Percentiles rank a stretch among this genome's conserved stretches.
phyloP scores from a whole-genome alignment of 176 grass and related monocot species.

The Leersia perrieri region DNA sequence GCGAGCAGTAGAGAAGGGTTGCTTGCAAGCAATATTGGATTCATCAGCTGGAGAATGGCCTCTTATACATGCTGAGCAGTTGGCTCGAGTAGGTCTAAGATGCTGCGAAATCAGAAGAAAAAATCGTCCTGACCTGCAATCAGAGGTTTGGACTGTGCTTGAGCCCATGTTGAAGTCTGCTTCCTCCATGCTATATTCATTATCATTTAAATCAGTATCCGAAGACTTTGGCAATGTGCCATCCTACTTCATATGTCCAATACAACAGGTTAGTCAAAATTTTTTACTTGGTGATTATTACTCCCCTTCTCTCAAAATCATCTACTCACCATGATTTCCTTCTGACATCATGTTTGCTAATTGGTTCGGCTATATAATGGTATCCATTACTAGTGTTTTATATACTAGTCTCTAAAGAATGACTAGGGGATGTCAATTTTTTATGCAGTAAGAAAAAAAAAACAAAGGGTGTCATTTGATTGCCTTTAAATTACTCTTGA shows the following conservation, averaged over 20 bases:
- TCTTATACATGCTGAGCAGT: slow-evolving; percentile 45
- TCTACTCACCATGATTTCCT: background rate
- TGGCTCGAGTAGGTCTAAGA: slow-evolving; percentile 55
- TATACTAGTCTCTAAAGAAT: background rate
- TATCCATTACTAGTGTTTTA: background rate
- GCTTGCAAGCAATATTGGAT: slow-evolving; percentile 59
- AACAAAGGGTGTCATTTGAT: background rate
- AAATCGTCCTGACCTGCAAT: slow-evolving; percentile 53
- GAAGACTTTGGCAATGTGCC: slow-evolving; percentile 52
- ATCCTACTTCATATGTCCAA: slow-evolving; percentile 72
- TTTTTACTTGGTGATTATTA: slow-evolving; percentile 6
- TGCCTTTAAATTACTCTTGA: background rate
- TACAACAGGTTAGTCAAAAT: slow-evolving; percentile 41
- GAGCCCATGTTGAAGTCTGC: slow-evolving; percentile 50
- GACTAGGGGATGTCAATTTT: background rate
- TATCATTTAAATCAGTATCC: slow-evolving; percentile 52
- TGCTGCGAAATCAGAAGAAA: slow-evolving; percentile 71
- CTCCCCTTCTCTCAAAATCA: background rate
- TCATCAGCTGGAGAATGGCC: slow-evolving; percentile 64
- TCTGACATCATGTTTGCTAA: background rate
- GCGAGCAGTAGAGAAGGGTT: slow-evolving; percentile 47
- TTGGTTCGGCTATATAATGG: background rate
- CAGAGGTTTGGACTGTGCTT: slow-evolving; percentile 52
- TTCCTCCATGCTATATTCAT: slow-evolving; percentile 19
- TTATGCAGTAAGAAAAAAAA: background rate